phyloP scores from a whole-genome alignment of 495 filamentous ascomycete species.

The Daldinia vernicosa region DNA sequence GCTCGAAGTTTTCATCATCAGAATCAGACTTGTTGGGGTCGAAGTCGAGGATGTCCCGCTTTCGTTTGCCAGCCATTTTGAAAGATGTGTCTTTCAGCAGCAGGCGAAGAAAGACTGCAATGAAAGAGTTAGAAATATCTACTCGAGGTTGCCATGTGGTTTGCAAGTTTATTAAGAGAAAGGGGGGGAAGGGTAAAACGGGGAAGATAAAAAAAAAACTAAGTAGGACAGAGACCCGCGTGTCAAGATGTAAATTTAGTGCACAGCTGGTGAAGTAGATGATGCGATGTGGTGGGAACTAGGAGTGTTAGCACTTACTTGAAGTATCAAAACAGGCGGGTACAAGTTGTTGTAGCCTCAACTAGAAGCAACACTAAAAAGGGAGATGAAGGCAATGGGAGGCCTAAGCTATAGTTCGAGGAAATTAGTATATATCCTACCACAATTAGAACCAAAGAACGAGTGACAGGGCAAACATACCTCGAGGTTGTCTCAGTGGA shows the following conservation, averaged over 20 bases:
- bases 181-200: background rate
- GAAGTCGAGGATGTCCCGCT: conserved; percentile 67
- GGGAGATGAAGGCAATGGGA: background rate
- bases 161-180: background rate
- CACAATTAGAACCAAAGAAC: background rate
- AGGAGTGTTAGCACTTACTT: background rate
- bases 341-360: background rate
- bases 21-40: conserved; percentile 87
- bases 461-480: conserved; percentile 9
- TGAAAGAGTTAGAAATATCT: conserved; percentile 4
- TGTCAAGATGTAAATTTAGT: background rate
- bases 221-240: background rate
- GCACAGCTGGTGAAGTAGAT: background rate
- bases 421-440: conserved; percentile 1
- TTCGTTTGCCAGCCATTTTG: conserved; percentile 70
- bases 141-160: background rate
- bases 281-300: background rate
- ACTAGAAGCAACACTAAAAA: background rate
- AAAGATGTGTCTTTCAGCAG: background rate
- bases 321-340: conserved; percentile 1
- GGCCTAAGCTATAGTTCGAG: background rate
- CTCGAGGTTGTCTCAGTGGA: background rate
- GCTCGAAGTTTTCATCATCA: conserved; percentile 80
- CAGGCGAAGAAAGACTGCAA: conserved; percentile 1
- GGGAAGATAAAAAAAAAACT: background rate